Percentiles rank a stretch among this genome's conserved stretches.
Conservation (phyloP, 371 early-diverging fungal species). For the Synchytrium microbalum region DNA sequence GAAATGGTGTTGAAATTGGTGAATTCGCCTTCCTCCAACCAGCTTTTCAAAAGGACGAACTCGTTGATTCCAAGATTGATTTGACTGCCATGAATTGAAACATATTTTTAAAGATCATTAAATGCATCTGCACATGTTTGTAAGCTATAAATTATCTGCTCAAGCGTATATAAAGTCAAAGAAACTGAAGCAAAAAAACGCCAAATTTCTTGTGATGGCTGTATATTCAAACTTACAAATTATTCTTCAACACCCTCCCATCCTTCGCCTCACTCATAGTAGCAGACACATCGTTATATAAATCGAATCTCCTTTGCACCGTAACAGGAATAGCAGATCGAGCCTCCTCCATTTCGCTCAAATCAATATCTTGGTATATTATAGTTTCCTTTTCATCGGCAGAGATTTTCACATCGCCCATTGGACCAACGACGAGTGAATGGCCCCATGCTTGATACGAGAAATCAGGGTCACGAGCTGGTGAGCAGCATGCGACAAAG, state of each 20-base stretch:
- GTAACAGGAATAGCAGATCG: conserved; percentile 67
- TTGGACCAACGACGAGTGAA: conserved; percentile 83
- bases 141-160: too few relatives aligned
- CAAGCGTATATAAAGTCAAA: too few relatives aligned
- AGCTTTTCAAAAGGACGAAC: not conserved
- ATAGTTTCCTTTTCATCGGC: conserved; percentile 67
- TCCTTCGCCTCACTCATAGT: not conserved
- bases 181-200: too few relatives aligned
- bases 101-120: too few relatives aligned
- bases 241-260: not conserved
- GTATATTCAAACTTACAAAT: too few relatives aligned
- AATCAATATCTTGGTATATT: conserved; percentile 76
- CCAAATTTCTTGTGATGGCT: too few relatives aligned
- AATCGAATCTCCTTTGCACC: conserved; percentile 78
- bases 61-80: not conserved
- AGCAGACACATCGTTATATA: conserved; percentile 44
- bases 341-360: conserved; percentile 46
- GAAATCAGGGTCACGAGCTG: conserved; percentile 73
- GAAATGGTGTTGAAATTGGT: not conserved
- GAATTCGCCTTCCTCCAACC: not conserved
- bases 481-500: conserved; percentile 87
- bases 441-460: conserved; percentile 92
- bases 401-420: conserved; percentile 31
- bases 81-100: not conserved
- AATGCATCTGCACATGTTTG: too few relatives aligned